Base-by-base conservation (phyloP, 768 basidiomycete species). In the Artomyces pyxidatus region DNA sequence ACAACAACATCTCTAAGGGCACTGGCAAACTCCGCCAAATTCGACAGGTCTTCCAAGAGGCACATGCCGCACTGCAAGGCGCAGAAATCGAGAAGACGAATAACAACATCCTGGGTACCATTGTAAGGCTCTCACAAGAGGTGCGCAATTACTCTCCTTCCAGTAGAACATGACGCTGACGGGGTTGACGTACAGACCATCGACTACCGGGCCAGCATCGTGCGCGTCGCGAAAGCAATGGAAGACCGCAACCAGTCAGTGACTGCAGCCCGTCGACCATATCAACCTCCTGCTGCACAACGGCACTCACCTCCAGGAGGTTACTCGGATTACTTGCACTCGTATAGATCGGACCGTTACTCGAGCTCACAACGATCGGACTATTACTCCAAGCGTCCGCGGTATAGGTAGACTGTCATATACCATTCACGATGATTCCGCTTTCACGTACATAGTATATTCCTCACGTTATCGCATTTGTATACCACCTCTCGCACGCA, bases 1-100 rank as follows among this genome's bases (percentile, higher is more conserved):
- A 67, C 6, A 70, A 68, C 38, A 71, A 75, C 40, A 62, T 74
- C 10, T 67, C 67, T 11, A 66, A 65, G 44, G 53, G 70, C 0
- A 59, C 70, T 6, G 47, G 51, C 4, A 65, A 64, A 14, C 60
- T 71, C n/a, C 49, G 56, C 6, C 52, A 42, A 0, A 62, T 77
- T 9, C 60, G 62, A 10, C 37, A 48, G 4, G 58, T 63, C 7
- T 76, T 78, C 58, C 59, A 64, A 42, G 60, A 61, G 8, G 68
- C 67, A 5, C 61, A 63, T 40, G 48, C 51, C 0, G 26, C 41
- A 4, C 41, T 64, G 29, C 14, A 51, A n/a, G 22, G 29, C 2
- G 55, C 57, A 22, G 17, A 52, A 0, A 35, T 59, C 23, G 25
- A 50, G 1, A 39, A 41, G 6, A 26, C 17, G 4, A 32, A 49